Conservation (phyloP, 495 filamentous ascomycete genomes). For the Neurospora intermedia region DNA sequence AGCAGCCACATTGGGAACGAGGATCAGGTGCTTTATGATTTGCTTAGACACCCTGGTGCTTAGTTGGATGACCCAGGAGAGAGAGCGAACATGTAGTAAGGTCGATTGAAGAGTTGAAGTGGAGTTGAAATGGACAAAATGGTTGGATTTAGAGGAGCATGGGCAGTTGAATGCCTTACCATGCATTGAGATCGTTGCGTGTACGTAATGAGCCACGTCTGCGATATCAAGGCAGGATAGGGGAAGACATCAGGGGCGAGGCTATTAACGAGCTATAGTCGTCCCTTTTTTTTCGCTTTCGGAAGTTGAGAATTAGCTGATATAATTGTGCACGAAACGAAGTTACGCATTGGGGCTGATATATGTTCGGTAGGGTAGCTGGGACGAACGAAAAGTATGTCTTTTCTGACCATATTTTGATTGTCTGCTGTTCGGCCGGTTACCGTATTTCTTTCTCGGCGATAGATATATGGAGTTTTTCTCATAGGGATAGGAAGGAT, state of each 20-base stretch:
- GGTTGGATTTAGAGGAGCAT: neutral
- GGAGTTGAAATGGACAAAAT: neutral
- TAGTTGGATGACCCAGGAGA: neutral
- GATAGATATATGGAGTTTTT: neutral
- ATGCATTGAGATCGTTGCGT: neutral
- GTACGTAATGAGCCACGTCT: neutral
- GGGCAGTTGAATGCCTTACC: neutral
- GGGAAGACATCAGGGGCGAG: neutral
- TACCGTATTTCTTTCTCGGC: neutral
- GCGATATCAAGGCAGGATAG: neutral
- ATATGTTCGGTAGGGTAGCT: neutral
- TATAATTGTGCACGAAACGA: neutral
- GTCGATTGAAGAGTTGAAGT: neutral
- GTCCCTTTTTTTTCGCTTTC: neutral
- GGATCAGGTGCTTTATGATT: conserved; percentile 16
- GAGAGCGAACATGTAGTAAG: neutral
- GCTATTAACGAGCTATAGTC: neutral
- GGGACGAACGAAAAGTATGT: neutral
- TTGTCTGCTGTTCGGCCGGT: neutral
- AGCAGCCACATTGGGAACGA: conserved; percentile 16
- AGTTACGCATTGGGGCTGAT: neutral
- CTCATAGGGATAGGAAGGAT: neutral
- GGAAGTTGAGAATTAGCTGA: neutral
- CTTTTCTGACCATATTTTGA: neutral
- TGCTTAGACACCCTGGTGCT: conserved; percentile 8